Percentiles rank a stretch among this genome's conserved stretches.
Conservation (phyloP, 129 eudicot genomes). For the Flaveria robusta region DNA sequence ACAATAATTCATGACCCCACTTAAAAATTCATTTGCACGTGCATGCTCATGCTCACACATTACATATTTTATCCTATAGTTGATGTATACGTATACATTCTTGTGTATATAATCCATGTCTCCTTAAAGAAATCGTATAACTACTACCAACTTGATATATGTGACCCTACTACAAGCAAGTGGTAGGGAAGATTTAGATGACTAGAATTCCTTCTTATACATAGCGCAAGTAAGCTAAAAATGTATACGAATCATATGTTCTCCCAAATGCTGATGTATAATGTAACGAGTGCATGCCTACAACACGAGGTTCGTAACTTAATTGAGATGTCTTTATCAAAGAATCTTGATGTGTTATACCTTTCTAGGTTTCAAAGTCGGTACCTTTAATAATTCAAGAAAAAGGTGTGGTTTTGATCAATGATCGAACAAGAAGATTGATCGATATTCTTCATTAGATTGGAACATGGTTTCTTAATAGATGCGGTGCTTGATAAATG, state of each 20-base stretch:
- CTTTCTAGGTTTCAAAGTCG: constrained; percentile 28
- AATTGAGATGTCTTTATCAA: not conserved
- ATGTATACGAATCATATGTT: not conserved
- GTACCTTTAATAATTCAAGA: constrained; percentile 34
- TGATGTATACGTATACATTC: not conserved
- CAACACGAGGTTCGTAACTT: constrained; percentile 16
- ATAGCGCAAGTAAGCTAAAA: not conserved
- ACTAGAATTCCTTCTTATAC: not conserved
- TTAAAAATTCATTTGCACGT: constrained; percentile 31
- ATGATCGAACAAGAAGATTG: constrained; percentile 18
- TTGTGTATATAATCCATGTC: constrained; percentile 1
- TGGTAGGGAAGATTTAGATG: constrained; percentile 19
- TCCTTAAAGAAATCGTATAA: not conserved
- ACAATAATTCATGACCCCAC: constrained; percentile 36
- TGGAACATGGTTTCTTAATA: constrained; percentile 19
- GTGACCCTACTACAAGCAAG: not conserved
- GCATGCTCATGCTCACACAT: not conserved
- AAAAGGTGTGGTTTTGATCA: constrained; percentile 28
- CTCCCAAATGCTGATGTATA: constrained; percentile 9
- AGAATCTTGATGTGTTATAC: constrained; percentile 31
- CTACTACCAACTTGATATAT: not conserved
- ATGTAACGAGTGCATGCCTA: constrained; percentile 9
- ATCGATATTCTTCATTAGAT: constrained; percentile 29
- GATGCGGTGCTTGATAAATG: constrained; percentile 18
- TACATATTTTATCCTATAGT: constrained; percentile 16